Base-by-base conservation (phyloP, 306 rosid species). In the Rosa chinensis region DNA sequence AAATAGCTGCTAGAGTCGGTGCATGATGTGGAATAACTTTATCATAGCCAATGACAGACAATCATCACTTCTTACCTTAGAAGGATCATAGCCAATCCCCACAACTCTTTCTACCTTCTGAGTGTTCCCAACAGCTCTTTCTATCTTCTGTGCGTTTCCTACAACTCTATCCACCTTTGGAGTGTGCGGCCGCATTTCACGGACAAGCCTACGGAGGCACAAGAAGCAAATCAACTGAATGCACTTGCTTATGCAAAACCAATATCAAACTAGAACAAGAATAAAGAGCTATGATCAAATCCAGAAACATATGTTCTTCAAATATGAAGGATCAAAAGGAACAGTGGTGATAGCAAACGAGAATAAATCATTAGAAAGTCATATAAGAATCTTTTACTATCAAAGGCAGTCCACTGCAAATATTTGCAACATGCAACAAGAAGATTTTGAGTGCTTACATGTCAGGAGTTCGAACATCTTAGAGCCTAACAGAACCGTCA, bases 41-140 rank as follows among this genome's bases (percentile, higher is more conserved):
- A 28, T 4, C 8, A 11, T n/a, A 17, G 45, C 42, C 9, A 28
- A 10, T 53, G 47, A 66, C 74, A 72, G 39, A 81, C 2, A 64
- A 72, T 58, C 39, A 58, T 52, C 32, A 28, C 6, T 78, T 72
- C 55, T 78, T 92, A 96, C 99, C 99, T 96, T 93, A 70, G 93
- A 89, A 18, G 89, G 89, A 84, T 96, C 99, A 28, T 90, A 96
- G 80, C 98, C 98, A 76, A 96, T 90, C 86, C 98, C 99, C 55
- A 96, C 87, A 44, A 96, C 98, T 80, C 90, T 90, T 81, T 90
- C 97, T 53, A 89, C 92, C 86, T 80, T 84, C 47, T 91, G 90
- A 23, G 77, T 76, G 77, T 96, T 90, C 85, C 98, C 99, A 48
- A 96, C 88, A 58, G 91, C 96, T 80, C 89, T 90, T 80, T 90